These are phyloP conservation scores for Aspergillus incahuasiensis DNA, from an alignment of 495 filamentous ascomycete genomes.

Conservation along the genomic window DNA sequence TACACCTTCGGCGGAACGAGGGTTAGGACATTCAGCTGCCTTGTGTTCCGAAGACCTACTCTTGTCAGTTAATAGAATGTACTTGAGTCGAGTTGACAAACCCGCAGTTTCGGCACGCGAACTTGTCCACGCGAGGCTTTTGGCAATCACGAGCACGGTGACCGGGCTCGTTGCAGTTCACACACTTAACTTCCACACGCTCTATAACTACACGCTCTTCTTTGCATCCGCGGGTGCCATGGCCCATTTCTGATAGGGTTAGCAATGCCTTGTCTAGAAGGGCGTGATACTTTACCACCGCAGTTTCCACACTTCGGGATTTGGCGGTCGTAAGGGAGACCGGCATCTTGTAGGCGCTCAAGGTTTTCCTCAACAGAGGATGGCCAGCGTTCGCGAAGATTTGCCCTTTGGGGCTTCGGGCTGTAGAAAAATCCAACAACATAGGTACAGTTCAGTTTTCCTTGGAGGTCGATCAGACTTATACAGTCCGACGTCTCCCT, in stretches of 20 bases:
- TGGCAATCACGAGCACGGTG: slow-evolving; percentile 68
- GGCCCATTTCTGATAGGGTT: slow-evolving; percentile 58
- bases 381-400: slow-evolving; percentile 61
- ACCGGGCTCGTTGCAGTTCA: slow-evolving; percentile 69
- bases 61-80: slow-evolving; percentile 7
- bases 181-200: slow-evolving; percentile 57
- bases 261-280: slow-evolving; percentile 4
- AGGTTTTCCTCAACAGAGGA: slow-evolving; percentile 61
- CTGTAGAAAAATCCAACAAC: slow-evolving; percentile 64
- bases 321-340: slow-evolving; percentile 60
- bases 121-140: slow-evolving; percentile 52
- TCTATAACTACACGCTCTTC: slow-evolving; percentile 48
- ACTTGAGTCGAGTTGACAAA: slow-evolving; percentile 28
- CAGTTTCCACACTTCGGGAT: slow-evolving; percentile 69
- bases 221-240: slow-evolving; percentile 64
- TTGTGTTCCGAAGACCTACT: slow-evolving; percentile 53
- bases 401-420: slow-evolving; percentile 59
- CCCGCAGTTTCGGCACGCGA: slow-evolving; percentile 81
- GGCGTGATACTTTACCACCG: slow-evolving; percentile 37
- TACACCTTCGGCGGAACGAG: slow-evolving; percentile 64
- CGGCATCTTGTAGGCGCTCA: slow-evolving; percentile 67
- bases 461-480: slow-evolving; percentile 80
- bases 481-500: slow-evolving; percentile 53
- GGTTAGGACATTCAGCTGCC: slow-evolving; percentile 61
- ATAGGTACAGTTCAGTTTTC: slow-evolving; percentile 71